Conservation (phyloP, 1,284 basidiomycete genomes). For the Phylloboletellus chloephorus region DNA sequence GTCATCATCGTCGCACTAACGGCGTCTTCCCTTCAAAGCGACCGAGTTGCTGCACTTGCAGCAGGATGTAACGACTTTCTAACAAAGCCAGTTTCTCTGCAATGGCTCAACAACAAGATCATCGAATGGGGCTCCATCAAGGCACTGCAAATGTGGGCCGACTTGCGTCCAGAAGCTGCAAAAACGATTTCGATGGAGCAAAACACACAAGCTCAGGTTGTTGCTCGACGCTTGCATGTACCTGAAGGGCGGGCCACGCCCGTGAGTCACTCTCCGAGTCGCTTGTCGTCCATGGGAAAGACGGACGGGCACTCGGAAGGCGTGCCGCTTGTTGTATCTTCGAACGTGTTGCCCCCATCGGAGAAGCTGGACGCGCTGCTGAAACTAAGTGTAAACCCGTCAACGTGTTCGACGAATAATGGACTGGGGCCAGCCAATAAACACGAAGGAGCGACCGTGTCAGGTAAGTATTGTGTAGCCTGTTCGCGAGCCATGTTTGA, state of each 20-base stretch:
- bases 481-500: not conserved
- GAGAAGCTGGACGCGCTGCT: constrained; percentile 26
- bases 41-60: constrained; percentile 92
- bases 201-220: constrained; percentile 55
- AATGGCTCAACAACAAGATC: constrained; percentile 98
- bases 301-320: constrained; percentile 20
- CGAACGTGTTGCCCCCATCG: constrained; percentile 14
- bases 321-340: constrained; percentile 18
- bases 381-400: constrained; percentile 19
- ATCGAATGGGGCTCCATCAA: constrained; percentile 97
- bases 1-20: constrained; percentile 99
- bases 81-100: constrained; percentile 92
- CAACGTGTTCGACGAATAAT: constrained; percentile 17
- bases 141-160: constrained; percentile 83
- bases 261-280: constrained; percentile 28
- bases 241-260: constrained; percentile 49
- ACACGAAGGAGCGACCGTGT: constrained; percentile 25
- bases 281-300: constrained; percentile 32
- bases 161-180: constrained; percentile 60
- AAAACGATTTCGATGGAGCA: constrained; percentile 52
- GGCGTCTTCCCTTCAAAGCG: constrained; percentile 87
- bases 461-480: constrained; percentile 18
- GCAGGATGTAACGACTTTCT: constrained; percentile 99
- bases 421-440: constrained; percentile 8
- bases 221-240: constrained; percentile 65